Evolutionary conservation across 73 alveolate species (phyloP), one percentile per base, ranked within the genome.

Genomic region (Breviolum minutum): DNA sequence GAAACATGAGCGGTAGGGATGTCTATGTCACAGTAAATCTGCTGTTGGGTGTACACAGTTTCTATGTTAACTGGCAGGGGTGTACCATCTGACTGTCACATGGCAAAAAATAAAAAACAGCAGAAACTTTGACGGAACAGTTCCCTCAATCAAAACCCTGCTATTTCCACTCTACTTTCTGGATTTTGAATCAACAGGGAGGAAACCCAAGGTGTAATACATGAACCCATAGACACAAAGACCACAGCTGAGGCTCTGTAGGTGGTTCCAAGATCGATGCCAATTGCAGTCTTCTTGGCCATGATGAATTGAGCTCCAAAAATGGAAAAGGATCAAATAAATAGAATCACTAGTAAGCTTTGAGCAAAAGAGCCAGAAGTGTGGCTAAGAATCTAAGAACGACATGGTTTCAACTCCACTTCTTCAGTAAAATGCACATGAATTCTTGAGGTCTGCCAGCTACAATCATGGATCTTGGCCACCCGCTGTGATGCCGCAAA

Each of bases 251-350:
- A 30, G 97, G 99, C 99, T 20, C 99, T 99, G 99, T 99, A 99
- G 87, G 99, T 99, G 54, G 99, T 99, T 74, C 99, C 99, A 87
- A 87, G 95, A 32, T 90, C 97, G 32, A 90, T 90, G 60, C 97
- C 88, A 71, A 71, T 73, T 8, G 97, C 97, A 63, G 97, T 90
- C 97, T 90, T 90, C 97, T 90, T 90, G 73, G 97, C 97, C 97
- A 90, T 90, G 97, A 63, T n/a, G 74, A 82, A 82, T 82, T 82
- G 90, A 82, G 29, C 87, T 79, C 82, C 82, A 73, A 73, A 1
- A 73, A 22, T 73, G 82, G 82, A 73, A 73, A 73, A 73, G 82
- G 29, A 73, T 73, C 54, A 73, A 40, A 73, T 73, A 26, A 73
- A 16, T 7, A 73, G 82, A 73, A 40, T 73, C 82, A 73, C 54